phyloP scores from a whole-genome alignment of 2,329 filamentous ascomycete genomes.

The Fusarium coffeatum region DNA sequence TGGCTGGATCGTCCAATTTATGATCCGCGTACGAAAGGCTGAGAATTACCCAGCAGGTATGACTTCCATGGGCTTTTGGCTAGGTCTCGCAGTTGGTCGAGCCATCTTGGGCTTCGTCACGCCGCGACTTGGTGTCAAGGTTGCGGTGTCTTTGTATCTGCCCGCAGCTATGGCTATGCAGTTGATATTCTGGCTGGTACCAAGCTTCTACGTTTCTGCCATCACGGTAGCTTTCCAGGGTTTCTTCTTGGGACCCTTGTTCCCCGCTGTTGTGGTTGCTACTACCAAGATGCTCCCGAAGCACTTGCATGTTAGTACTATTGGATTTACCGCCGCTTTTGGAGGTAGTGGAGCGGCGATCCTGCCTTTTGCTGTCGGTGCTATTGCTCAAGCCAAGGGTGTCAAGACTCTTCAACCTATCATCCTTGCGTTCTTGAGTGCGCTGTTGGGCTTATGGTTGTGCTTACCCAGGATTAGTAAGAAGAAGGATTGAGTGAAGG shows the following conservation, averaged over 20 bases:
- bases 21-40: slow-evolving; percentile 79
- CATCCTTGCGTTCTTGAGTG: slow-evolving; percentile 61
- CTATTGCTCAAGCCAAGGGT: slow-evolving; percentile 68
- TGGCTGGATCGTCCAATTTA: slow-evolving; percentile 87
- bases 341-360: slow-evolving; percentile 78
- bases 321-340: slow-evolving; percentile 82
- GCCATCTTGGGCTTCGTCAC: slow-evolving; percentile 80
- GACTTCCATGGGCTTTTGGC: slow-evolving; percentile 83
- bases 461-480: slow-evolving; percentile 57
- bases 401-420: slow-evolving; percentile 68
- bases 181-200: slow-evolving; percentile 84
- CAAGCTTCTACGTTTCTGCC: slow-evolving; percentile 79
- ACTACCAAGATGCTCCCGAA: slow-evolving; percentile 76
- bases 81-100: slow-evolving; percentile 79
- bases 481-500: slow-evolving; percentile 51
- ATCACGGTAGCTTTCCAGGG: slow-evolving; percentile 78
- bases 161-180: slow-evolving; percentile 72
- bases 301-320: slow-evolving; percentile 79
- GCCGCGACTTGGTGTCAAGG: slow-evolving; percentile 75
- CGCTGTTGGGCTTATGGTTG: slow-evolving; percentile 60
- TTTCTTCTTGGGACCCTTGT: slow-evolving; percentile 83
- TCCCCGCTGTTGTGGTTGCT: slow-evolving; percentile 77
- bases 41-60: slow-evolving; percentile 77
- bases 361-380: slow-evolving; percentile 74
- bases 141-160: slow-evolving; percentile 71